A percentile compares a stretch with the other conserved stretches of the same genome.
Evolutionary conservation across 805 yeast genomes (phyloP).

Genomic region (Spencermartinsiella europaea): DNA sequence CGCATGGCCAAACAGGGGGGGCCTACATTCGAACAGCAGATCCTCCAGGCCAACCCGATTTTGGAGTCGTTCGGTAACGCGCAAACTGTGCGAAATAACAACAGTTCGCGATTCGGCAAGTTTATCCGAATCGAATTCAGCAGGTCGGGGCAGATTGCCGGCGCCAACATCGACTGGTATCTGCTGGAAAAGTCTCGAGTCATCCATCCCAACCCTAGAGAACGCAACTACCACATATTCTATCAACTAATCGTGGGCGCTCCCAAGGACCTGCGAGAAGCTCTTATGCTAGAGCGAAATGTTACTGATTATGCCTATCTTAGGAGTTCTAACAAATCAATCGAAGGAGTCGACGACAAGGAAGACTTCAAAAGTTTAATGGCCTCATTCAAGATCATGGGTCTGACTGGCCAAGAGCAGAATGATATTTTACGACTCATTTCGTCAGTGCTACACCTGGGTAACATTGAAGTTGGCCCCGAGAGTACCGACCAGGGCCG

Average conservation of each 20-base stretch:
- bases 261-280: slow-evolving; percentile 33
- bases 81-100: slow-evolving; percentile 87
- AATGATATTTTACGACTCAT: slow-evolving; percentile 57
- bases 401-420: slow-evolving; percentile 53
- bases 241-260: slow-evolving; percentile 83
- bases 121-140: slow-evolving; percentile 82
- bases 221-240: slow-evolving; percentile 91
- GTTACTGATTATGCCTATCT: slow-evolving; percentile 55
- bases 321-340: slow-evolving; percentile 46
- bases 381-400: slow-evolving; percentile 68
- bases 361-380: slow-evolving; percentile 59
- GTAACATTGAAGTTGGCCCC: slow-evolving; percentile 71
- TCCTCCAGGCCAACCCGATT: slow-evolving; percentile 90
- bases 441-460: slow-evolving; percentile 76
- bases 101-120: slow-evolving; percentile 95
- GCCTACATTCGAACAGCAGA: slow-evolving; percentile 69
- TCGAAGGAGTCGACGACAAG: slow-evolving; percentile 74
- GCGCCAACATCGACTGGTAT: slow-evolving; percentile 94
- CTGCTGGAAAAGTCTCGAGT: slow-evolving; percentile 91
- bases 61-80: slow-evolving; percentile 96
- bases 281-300: slow-evolving; percentile 38
- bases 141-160: slow-evolving; percentile 58
- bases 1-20: slow-evolving; percentile 23
- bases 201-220: slow-evolving; percentile 63
- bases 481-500: slow-evolving; percentile 70